These are phyloP conservation scores for Aureobasidium sp. DNA, from an alignment of 2,329 filamentous ascomycete genomes.

Conservation along the genomic window DNA sequence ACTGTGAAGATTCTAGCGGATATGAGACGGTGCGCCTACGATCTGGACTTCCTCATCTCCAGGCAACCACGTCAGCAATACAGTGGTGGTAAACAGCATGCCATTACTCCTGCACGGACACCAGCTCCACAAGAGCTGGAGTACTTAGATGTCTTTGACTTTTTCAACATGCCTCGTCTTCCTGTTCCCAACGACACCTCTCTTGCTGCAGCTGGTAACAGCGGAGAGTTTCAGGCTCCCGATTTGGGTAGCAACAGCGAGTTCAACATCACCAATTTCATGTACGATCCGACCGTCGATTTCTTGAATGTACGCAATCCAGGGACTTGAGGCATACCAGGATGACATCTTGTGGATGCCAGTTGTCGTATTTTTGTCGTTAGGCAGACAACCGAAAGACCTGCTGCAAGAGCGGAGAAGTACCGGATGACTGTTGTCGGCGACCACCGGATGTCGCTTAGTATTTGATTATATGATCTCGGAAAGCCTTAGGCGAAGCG, in stretches of 20 bases:
- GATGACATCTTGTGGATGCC: background rate
- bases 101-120: conserved; percentile 30
- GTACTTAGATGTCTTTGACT: conserved; percentile 88
- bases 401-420: background rate
- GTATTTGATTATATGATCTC: background rate
- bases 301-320: conserved; percentile 49
- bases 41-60: conserved; percentile 83
- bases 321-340: background rate
- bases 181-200: conserved; percentile 34
- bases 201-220: conserved; percentile 20
- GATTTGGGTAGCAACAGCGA: conserved; percentile 43
- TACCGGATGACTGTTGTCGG: background rate
- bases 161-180: conserved; percentile 83
- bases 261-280: conserved; percentile 73
- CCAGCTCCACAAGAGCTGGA: conserved; percentile 78
- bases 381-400: background rate
- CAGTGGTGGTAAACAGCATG: conserved; percentile 18
- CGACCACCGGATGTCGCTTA: background rate
- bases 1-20: conserved; percentile 83
- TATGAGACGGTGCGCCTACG: conserved; percentile 85
- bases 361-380: background rate
- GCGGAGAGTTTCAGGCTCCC: conserved; percentile 18
- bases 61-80: conserved; percentile 58
- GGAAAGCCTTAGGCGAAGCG: background rate
- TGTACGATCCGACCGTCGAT: conserved; percentile 65